Conservation (phyloP, 2,329 filamentous ascomycete species). For the Beauveria australis region DNA sequence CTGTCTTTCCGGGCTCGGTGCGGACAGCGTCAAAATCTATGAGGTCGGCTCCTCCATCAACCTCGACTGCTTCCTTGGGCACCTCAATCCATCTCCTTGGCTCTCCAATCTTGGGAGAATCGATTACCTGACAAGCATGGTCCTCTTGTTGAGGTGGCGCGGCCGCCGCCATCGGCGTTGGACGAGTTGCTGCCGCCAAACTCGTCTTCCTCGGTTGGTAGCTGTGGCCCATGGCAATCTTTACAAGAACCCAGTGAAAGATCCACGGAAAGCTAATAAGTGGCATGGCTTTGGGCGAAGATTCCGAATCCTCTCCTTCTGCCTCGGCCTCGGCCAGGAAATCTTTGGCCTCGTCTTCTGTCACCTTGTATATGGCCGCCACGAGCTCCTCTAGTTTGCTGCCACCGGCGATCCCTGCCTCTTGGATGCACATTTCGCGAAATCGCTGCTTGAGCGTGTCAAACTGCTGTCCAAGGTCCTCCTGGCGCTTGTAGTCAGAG, state of each 20-base stretch:
- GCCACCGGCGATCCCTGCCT: constrained; percentile 64
- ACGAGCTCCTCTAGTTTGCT: constrained; percentile 67
- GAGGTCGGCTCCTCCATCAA: background rate
- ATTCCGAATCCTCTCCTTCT: background rate
- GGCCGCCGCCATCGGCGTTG: background rate
- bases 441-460: constrained; percentile 60
- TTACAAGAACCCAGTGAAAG: constrained; percentile 53
- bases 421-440: constrained; percentile 55
- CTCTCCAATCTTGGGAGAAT: no score
- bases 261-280: constrained; percentile 94
- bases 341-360: constrained; percentile 53
- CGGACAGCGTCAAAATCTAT: background rate
- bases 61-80: background rate
- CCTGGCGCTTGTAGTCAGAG: constrained; percentile 77
- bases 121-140: no score
- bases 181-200: background rate
- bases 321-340: background rate
- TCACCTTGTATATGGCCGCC: constrained; percentile 82
- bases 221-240: constrained; percentile 22
- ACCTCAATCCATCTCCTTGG: background rate
- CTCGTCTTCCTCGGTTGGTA: constrained; percentile 14
- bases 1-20: background rate
- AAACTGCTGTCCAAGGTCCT: constrained; percentile 67
- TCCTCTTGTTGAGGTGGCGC: background rate
- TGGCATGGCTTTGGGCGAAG: constrained; percentile 37